phyloP scores from a whole-genome alignment of 2,329 filamentous ascomycete genomes.

The Ceratocystis diversiconidia region DNA sequence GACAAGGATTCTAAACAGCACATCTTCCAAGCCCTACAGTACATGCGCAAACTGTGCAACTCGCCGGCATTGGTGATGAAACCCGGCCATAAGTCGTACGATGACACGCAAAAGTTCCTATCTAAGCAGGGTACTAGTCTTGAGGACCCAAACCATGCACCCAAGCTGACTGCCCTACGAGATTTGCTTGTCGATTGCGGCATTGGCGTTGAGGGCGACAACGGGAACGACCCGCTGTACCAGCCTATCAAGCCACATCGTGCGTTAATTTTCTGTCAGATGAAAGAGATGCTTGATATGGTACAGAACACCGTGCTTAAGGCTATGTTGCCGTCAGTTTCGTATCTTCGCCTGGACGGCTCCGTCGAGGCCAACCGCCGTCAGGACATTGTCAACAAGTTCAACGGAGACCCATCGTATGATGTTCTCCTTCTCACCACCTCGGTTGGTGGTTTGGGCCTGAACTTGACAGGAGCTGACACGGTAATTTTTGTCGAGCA shows the following conservation, averaged over 20 bases:
- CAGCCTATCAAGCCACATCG: conserved; percentile 90
- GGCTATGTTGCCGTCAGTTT: conserved; percentile 80
- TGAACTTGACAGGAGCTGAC: conserved; percentile 92
- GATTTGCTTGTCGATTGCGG: conserved; percentile 97
- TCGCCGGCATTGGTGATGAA: conserved; percentile 94
- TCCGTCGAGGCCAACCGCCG: conserved; percentile 83
- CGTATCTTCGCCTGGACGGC: conserved; percentile 87
- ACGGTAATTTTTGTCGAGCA: conserved; percentile 99
- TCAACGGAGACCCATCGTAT: conserved; percentile 95
- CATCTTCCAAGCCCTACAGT: conserved; percentile 97
- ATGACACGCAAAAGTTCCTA: conserved; percentile 69
- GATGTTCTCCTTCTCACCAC: conserved; percentile 89
- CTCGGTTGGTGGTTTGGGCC: conserved; percentile 80
- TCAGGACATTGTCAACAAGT: conserved; percentile 96
- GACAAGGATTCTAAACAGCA: conserved; percentile 95
- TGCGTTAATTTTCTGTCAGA: conserved; percentile 94
- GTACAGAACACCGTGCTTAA: conserved; percentile 88
- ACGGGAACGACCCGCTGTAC: conserved; percentile 44
- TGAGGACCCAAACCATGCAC: conserved; percentile 75
- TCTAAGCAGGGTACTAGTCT: conserved; percentile 66
- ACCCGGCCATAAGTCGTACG: conserved; percentile 79
- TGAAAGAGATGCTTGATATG: conserved; percentile 99
- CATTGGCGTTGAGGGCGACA: conserved; percentile 63
- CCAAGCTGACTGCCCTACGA: conserved; percentile 77
- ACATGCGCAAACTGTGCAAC: conserved; percentile 99